Base-by-base conservation (phyloP, 371 early-diverging fungal genomes). In the Coemansia sp. region DNA sequence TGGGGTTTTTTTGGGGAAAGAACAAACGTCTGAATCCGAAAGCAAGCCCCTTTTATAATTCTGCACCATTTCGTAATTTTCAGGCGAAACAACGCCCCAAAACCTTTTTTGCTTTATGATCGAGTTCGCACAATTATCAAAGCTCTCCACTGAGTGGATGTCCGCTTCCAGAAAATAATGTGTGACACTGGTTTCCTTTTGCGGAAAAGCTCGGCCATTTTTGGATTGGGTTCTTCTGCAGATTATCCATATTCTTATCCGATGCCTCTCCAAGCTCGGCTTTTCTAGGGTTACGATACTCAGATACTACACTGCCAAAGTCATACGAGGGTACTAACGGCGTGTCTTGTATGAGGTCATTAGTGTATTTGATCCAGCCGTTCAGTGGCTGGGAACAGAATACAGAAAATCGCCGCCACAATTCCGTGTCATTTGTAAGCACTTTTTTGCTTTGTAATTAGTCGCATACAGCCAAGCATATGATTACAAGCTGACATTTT, bases 181-280 rank as follows among this genome's bases (percentile, higher is more conserved):
- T 52, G 16, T 52, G 14, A 52, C 53, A 29, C 34, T 6, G 27
- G 53, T 52, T 52, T 27, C 53, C 53, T 52, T 52, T 52, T 52
- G 53, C 24, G 16, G 53, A 52, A 52, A 52, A 11, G 4, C 26
- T 27, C 53, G 53, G 53, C 22, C 34, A 34, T 34, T 52, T 52
- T 52, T 52, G 53, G 53, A 27, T 52, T 50, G 51, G 53, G 22
- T 7, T 52, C 13, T 8, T 52, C 7, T 52, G 10, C 34, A 0
- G 34, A 34, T 34, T 34, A 34, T 34, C 34, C 34, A 7, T 7
- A 31, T 31, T 31, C 13, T 13, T 52, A 24, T 52, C 53, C 18
- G 53, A 52, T 52, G 5, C 26, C 53, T 4, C 27, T 27, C 34
- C 2, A 8, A 10, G 26, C 22, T 50, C 50, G 16, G 18, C 27